Evolutionary conservation across 2,329 filamentous ascomycete genomes (phyloP), one percentile per base, ranked within the genome.

Genomic region (Immersiporthe knoxdaviesiana): DNA sequence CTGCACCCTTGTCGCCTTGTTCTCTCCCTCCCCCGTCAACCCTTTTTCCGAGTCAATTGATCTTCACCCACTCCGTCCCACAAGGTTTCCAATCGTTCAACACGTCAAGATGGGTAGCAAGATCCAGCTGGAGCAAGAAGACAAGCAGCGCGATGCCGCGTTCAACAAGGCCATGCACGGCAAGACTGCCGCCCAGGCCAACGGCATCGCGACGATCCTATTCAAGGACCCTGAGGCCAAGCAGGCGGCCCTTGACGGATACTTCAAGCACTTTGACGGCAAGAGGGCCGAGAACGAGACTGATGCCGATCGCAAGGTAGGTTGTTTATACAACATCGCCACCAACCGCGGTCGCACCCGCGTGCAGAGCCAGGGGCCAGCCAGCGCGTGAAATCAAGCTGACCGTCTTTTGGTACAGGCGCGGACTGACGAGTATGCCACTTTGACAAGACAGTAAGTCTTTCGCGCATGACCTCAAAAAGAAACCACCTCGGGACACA

Each of bases 161-260:
- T 97, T 97, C 87, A 94, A 93, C 86, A 92, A 93, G 83, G 92
- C 89, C 74, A 85, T 97, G 84, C 94, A 97, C 81, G 93, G 87
- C 77, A 80, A 79, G 72, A 93, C 92, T 66, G 85, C 92, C 65
- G 85, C 92, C 63, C 81, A 90, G 77, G 88, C 88, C 59, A 82
- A 85, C 68, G 92, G 93, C 74, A 87, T 97, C 75, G 84, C 88
- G 75, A 92, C 95, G 76, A 94, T 97, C 90, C 84, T 97, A 77
- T 85, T 86, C 79, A 99, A 99, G 84, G 91, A 96, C 80, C 84
- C 72, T 35, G 76, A 76, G 30, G 78, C 78, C n/a, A 77, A 80
- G 73, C 85, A 77, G 83, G 85, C 89, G 67, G 91, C 91, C 50
- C 85, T 92, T 21, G 91, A 93, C 75, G 91, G 93, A 79, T 94